A percentile compares a stretch with the other conserved stretches of the same genome.
Evolutionary conservation across 169 alveolate species (phyloP).

Genomic region (Plasmodium vivax): DNA sequence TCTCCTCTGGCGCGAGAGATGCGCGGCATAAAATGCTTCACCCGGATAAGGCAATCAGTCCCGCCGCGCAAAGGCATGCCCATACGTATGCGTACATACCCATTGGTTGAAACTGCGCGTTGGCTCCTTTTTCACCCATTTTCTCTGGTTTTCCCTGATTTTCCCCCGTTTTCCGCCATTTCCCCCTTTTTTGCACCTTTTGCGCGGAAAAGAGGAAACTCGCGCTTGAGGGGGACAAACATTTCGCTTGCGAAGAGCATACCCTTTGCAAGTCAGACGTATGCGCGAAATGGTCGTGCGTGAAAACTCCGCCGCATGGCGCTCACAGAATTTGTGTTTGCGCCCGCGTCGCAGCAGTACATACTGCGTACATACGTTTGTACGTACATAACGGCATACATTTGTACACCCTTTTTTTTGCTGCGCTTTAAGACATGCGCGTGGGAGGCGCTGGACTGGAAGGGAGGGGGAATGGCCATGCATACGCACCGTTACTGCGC

Average conservation of each 20-base stretch:
- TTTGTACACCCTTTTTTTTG: not conserved
- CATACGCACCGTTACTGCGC: not conserved
- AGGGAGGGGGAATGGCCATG: not conserved
- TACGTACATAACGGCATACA: not conserved
- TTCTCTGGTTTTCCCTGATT: no score
- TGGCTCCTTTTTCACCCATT: no score
- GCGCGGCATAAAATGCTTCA: not conserved
- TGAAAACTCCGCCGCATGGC: not conserved
- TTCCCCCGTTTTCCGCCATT: not conserved
- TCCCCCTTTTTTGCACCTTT: not conserved
- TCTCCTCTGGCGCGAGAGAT: not conserved
- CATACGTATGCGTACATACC: not conserved
- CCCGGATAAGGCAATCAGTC: not conserved
- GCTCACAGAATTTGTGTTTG: not conserved
- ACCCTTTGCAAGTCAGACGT: not conserved
- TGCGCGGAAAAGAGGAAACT: not conserved
- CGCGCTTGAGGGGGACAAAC: not conserved
- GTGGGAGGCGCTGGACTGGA: not conserved
- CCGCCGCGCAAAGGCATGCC: not conserved
- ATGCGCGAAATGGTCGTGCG: not conserved
- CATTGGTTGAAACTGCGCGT: not conserved
- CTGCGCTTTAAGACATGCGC: not conserved
- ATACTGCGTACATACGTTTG: not conserved
- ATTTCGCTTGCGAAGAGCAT: not conserved
- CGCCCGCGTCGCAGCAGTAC: not conserved